Evolutionary conservation across 371 early-diverging fungal genomes (phyloP), one percentile per base, ranked within the genome.

Genomic region (Choanephora cucurbitarum): DNA sequence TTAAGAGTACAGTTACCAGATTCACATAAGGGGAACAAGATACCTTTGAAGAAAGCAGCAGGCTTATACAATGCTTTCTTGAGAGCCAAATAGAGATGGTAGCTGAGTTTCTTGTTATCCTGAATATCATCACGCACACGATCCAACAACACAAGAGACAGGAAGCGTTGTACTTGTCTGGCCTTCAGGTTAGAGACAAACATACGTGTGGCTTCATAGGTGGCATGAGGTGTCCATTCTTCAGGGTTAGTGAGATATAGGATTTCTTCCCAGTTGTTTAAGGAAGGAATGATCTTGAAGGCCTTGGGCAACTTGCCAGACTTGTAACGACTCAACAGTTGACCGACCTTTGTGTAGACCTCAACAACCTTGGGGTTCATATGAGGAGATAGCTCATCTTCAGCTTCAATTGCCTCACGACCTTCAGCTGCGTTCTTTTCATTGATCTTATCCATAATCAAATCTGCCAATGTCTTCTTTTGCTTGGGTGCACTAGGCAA

Each of bases 61-160:
- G 97, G 97, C 75, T 95, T 96, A 83, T 95, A 98, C 21, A 98
- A 76, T 6, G 92, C 84, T 82, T 98, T 98, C 64, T 97, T 98
- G 47, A 98, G 75, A 1, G 99, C 88, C 86, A 95, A 88, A 69
- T 96, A 98, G 53, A 93, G 74, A 66, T 99, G 98, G 63, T 92
- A 93, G 73, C 96, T 95, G 52, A 99, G 82, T 73, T 95, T 99
- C 67, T 95, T 94, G 70, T 89, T 94, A 44, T 93, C 92, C 7
- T 82, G 80, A 78, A 99, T 97, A 69, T 99, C 97, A 42, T 92
- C 91, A 52, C 98, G 84, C 22, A 97, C 91, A 57, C 87, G 86
- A 61, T 96, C 97, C 62, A 98, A 72, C 22, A 99, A 69, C 21
- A 98, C 88, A 55, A 89, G 70, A 22, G 72, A 79, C 59, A 95